A percentile compares a stretch with the other conserved stretches of the same genome.
phyloP scores from a whole-genome alignment of 176 grass and related monocot genomes.

The sorghum (Sorghum bicolor) region Sorghum_bicolor_NCBIv3 NC_012876.2:52635501-52636000 shows the following conservation, averaged over 20 bases:
- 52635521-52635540: not conserved
- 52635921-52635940: conserved; percentile 86
- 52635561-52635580: conserved; percentile 58
- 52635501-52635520: not conserved
- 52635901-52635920: conserved; percentile 52
- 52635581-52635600: conserved; percentile 96
- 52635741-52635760: conserved; percentile 81
- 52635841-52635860: conserved; percentile 82
- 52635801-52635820: conserved; percentile 71
- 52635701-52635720: conserved; percentile 81
- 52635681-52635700: conserved; percentile 72
- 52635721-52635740: conserved; percentile 91
- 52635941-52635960: conserved; percentile 56
- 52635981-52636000: not conserved
- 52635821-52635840: conserved; percentile 81
- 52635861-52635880: conserved; percentile 72
- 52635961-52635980: conserved; percentile 45
- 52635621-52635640: conserved; percentile 92
- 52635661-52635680: conserved; percentile 84
- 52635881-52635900: conserved; percentile 39
- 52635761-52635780: conserved; percentile 47
- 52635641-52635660: conserved; percentile 74
- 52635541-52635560: conserved; percentile 3
- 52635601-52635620: conserved; percentile 73
- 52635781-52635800: conserved; percentile 60